Evolutionary conservation across 2,329 filamentous ascomycete genomes (phyloP), one percentile per base, ranked within the genome.

Genomic region (Neoscytalidium dimidiatum): DNA sequence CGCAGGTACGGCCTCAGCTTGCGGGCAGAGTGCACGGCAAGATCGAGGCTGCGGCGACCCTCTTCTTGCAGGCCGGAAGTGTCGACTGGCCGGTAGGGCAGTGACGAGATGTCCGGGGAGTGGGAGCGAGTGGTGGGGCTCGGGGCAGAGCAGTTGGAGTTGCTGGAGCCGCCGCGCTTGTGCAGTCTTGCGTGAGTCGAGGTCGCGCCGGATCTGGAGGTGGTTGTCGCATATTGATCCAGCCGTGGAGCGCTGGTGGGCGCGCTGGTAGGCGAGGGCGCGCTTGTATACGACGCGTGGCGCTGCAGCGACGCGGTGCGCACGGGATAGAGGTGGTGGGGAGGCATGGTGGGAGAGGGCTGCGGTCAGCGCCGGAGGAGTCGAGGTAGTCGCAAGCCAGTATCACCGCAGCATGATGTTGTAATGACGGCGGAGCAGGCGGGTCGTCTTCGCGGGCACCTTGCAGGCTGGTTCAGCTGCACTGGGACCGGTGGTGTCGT

Each of bases 1-100:
- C 83, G 81, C 61, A 85, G 75, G 66, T 86, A 82, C 2, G 85
- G 84, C 72, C 86, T 86, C 73, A 85, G 81, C 72, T 84, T 84
- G 63, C 65, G 69, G 71, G 70, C 61, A 71, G 68, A 65, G 73
- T 69, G 57, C 62, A 63, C 28, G 70, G 66, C 33, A 60, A 64
- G n/a, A 70, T 66, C 26, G 70, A 67, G 57, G 70, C 65, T 65
- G 23, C 63, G 58, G 41, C 58, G 56, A 7, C 57, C 48, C 43
- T 66, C 49, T n/a, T 64, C 60, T 14, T 66, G 64, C 7, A 44
- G 7, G 28, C 56, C 38, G 64, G 48, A 60, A 35, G 57, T 26
- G 58, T 58, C 60, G 41, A 64, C 44, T 13, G 43, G 41, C 13
- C 38, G 23, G 31, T 28, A 70, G 66, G 41, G 62, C 62, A 35